phyloP scores from a whole-genome alignment of 2,329 filamentous ascomycete species.

The Pseudocercospora crystallina region DNA sequence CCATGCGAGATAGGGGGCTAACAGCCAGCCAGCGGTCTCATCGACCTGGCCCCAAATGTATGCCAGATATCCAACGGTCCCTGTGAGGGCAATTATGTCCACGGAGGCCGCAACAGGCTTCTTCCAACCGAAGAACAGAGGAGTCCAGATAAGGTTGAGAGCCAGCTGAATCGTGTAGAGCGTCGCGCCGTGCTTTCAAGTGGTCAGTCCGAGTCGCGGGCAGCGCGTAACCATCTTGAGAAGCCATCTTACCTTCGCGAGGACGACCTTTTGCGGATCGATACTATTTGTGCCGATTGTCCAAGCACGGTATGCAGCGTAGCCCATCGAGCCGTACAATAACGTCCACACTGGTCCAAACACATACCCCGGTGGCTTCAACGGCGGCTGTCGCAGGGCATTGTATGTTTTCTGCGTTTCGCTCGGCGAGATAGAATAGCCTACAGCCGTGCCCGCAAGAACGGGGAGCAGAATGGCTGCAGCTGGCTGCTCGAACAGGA shows the following conservation, averaged over 20 bases:
- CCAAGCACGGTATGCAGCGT: conserved; percentile 78
- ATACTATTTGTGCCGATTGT: conserved; percentile 61
- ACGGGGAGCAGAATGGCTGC: conserved; percentile 75
- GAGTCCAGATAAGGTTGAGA: conserved; percentile 87
- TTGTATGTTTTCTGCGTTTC: conserved; percentile 63
- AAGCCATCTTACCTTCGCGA: conserved; percentile 52
- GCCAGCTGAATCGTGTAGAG: conserved; percentile 84
- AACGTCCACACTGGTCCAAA: conserved; percentile 61
- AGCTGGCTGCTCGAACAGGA: conserved; percentile 70
- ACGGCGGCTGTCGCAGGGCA: conserved; percentile 65
- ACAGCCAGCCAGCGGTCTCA: conserved; percentile 66
- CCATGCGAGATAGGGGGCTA: conserved; percentile 84
- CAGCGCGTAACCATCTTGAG: background rate
- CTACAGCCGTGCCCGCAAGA: conserved; percentile 69
- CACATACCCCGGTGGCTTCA: conserved; percentile 56
- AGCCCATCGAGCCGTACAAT: conserved; percentile 75
- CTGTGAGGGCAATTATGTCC: conserved; percentile 72
- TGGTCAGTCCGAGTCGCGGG: background rate
- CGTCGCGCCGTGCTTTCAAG: conserved; percentile 60
- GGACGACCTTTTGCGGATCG: conserved; percentile 54
- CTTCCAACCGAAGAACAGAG: conserved; percentile 81
- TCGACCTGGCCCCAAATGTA: conserved; percentile 77
- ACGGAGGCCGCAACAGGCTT: conserved; percentile 71
- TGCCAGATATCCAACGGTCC: conserved; percentile 70
- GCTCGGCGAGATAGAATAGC: conserved; percentile 62